phyloP scores from a whole-genome alignment of 768 basidiomycete genomes.

The Boletus rubescentipes region DNA sequence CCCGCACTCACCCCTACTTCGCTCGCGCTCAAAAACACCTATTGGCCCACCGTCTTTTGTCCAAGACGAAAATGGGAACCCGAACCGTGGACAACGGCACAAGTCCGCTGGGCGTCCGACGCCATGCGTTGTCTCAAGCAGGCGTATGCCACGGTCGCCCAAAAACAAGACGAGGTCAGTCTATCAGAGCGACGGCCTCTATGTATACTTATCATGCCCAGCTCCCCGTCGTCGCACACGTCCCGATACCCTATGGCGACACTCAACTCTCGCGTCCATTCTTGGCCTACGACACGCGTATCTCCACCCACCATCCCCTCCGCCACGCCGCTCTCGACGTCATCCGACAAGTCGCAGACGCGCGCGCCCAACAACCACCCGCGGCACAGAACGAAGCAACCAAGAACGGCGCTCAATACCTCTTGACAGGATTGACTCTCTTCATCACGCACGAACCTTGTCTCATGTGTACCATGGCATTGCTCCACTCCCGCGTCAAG shows the following conservation, averaged over 20 bases:
- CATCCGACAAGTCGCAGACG: conserved; percentile 64
- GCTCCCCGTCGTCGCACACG: conserved; percentile 75
- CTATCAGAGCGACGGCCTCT: not conserved
- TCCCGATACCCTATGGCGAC: conserved; percentile 52
- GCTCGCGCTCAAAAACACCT: conserved; percentile 57
- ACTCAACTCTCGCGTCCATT: conserved; percentile 36
- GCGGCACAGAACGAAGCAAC: conserved; percentile 13
- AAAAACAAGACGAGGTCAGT: conserved; percentile 51
- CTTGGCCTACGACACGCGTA: conserved; percentile 69
- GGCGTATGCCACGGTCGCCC: conserved; percentile 46
- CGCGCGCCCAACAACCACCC: conserved; percentile 35
- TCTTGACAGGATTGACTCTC: conserved; percentile 78
- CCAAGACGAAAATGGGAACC: conserved; percentile 67
- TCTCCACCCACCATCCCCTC: conserved; percentile 69
- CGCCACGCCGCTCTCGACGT: conserved; percentile 83
- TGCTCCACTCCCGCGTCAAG: conserved; percentile 92
- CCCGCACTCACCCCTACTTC: conserved; percentile 69
- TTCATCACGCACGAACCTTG: conserved; percentile 98
- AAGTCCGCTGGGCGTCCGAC: conserved; percentile 71
- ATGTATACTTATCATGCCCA: conserved; percentile 30
- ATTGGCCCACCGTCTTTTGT: conserved; percentile 87
- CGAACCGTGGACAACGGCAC: conserved; percentile 64
- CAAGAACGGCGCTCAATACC: conserved; percentile 77
- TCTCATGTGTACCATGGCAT: conserved; percentile 96
- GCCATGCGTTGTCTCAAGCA: conserved; percentile 56